Conservation (phyloP, 2,329 filamentous ascomycete genomes). For the Neofusicoccum sp. region DNA sequence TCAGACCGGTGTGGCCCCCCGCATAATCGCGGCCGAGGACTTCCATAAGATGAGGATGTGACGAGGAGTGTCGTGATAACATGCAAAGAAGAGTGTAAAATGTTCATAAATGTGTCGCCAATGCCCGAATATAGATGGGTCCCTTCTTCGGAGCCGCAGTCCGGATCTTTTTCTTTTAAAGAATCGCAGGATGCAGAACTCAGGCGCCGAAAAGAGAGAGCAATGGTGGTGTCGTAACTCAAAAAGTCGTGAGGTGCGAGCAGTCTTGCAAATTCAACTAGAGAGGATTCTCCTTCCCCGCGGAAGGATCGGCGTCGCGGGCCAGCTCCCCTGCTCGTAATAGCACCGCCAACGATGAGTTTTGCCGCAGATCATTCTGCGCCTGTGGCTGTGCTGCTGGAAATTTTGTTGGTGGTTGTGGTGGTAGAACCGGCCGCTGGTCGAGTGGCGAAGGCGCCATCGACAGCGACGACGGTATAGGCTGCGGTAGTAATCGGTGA, state of each 20-base stretch:
- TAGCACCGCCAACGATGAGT: constrained; percentile 37
- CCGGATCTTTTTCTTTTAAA: background rate
- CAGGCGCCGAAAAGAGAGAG: background rate
- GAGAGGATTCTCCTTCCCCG: background rate
- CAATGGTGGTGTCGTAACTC: background rate
- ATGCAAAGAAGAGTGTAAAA: background rate
- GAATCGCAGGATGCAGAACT: background rate
- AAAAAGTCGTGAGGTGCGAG: background rate
- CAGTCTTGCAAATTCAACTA: background rate
- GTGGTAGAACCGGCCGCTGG: constrained; percentile 22
- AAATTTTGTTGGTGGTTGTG: constrained; percentile 14
- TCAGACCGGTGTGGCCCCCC: background rate
- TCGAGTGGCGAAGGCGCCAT: constrained; percentile 33
- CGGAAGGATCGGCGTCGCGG: constrained; percentile 30
- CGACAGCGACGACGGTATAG: constrained; percentile 30
- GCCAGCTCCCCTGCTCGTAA: constrained; percentile 39
- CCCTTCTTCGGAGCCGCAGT: background rate
- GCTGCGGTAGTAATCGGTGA: constrained; percentile 38
- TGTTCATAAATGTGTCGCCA: background rate
- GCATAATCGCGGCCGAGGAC: background rate
- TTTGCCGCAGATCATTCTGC: constrained; percentile 29
- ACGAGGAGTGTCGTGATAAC: constrained; percentile 8
- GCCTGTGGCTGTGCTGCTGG: background rate
- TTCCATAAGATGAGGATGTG: background rate
- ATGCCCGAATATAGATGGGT: constrained; percentile 1